Evolutionary conservation across 805 yeast species (phyloP).

Genomic region (Schwanniomyces occidentalis): DNA sequence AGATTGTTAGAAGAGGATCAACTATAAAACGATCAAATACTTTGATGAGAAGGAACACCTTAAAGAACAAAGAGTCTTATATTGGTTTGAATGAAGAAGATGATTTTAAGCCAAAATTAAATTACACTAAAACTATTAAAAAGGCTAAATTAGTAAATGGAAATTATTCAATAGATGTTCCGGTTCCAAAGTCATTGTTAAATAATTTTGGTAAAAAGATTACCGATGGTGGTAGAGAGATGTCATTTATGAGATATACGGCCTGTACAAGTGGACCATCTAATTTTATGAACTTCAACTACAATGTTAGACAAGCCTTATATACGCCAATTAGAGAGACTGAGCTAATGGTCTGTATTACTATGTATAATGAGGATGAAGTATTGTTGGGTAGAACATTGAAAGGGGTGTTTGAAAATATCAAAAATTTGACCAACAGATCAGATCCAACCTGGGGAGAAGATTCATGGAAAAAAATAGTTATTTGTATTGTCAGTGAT

Average conservation of each 20-base stretch:
- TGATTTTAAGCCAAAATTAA: conserved; percentile 40
- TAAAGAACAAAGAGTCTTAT: conserved; percentile 7
- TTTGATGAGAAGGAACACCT: conserved; percentile 6
- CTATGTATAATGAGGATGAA: conserved; percentile 90
- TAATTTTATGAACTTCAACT: conserved; percentile 59
- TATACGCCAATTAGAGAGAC: conserved; percentile 79
- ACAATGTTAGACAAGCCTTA: conserved; percentile 80
- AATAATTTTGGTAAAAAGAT: conserved; percentile 35
- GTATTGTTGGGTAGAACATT: conserved; percentile 78
- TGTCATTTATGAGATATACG: conserved; percentile 86
- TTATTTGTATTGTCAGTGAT: conserved; percentile 85
- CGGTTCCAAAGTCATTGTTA: conserved; percentile 39
- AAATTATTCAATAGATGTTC: conserved; percentile 45
- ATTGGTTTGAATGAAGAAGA: conserved; percentile 28
- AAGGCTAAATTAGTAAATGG: conserved; percentile 44
- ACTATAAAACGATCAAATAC: conserved; percentile 27
- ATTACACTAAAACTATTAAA: conserved; percentile 44
- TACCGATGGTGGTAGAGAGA: conserved; percentile 52
- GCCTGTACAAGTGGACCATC: conserved; percentile 93
- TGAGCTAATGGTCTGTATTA: conserved; percentile 81
- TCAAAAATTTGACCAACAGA: conserved; percentile 67
- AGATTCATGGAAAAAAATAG: conserved; percentile 92
- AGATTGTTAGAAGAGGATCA: conserved; percentile 29
- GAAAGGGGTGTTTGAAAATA: conserved; percentile 88
- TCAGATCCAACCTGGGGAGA: conserved; percentile 85